Evolutionary conservation across 2,329 filamentous ascomycete species (phyloP), one percentile per base, ranked within the genome.

Genomic region (Bipolaris zeicola): DNA sequence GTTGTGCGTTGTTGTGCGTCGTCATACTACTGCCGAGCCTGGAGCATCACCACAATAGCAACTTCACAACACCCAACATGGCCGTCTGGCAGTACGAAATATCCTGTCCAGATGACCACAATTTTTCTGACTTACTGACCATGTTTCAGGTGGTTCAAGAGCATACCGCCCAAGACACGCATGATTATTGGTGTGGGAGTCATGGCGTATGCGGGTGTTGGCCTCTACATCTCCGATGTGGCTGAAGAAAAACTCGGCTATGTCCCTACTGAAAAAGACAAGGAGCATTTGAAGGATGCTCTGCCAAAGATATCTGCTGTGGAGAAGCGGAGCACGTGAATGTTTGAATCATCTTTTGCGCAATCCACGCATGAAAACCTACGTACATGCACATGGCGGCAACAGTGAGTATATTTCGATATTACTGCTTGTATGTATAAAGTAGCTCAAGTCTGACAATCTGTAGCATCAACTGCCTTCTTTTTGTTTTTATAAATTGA

Each of bases 161-260:
- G 84, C 66, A 87, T 96, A 51, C 79, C 88, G 3, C 84, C 89
- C 16, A 87, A 85, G 65, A 89, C 89, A 22, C 89, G 90, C 54
- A 78, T 91, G 39, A 78, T 88, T 45, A 82, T 96, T 61, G 93
- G 93, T 65, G 73, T 87, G 46, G 89, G 87, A 66, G 78, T 96
- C 63, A 86, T 96, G 70, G 85, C 85, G 33, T 96, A 92, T 85
- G 91, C 91, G 13, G 79, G 81, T 38, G 79, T 86, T 38, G 93
- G 91, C 14, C 82, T 95, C n/a, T 88, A 89, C 71, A 71, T 90
- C 16, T 87, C 89, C 5, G 89, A 94, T 70, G 82, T 82, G 55
- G 86, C 89, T 14, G 92, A 94, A 77, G 84, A 89, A 71, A 86
- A 83, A 39, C 83, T 93, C 58, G 90, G 89, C 6, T 84, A 91